These are phyloP conservation scores for Alternaria gansuensis DNA, from an alignment of 2,329 filamentous ascomycete genomes.

Conservation along the genomic window DNA sequence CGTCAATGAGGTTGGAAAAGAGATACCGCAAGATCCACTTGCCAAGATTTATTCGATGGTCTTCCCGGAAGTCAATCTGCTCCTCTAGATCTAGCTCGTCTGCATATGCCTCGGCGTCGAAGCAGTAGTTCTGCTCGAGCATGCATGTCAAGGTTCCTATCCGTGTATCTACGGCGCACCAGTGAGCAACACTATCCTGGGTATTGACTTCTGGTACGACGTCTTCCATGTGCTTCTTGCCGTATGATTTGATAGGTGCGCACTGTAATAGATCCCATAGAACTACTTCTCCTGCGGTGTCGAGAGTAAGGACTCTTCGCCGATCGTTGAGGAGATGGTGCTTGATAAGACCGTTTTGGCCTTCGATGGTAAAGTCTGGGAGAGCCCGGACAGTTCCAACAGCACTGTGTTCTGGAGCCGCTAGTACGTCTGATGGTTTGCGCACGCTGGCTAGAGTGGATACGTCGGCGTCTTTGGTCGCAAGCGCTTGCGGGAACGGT, in stretches of 20 bases:
- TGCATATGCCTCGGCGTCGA: slow-evolving; percentile 96
- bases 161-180: slow-evolving; percentile 94
- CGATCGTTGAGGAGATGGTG: slow-evolving; percentile 91
- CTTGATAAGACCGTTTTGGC: slow-evolving; percentile 94
- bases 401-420: slow-evolving; percentile 50
- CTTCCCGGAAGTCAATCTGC: slow-evolving; percentile 83
- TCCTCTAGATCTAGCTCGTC: slow-evolving; percentile 82
- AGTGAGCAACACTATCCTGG: slow-evolving; percentile 86
- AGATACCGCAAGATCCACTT: slow-evolving; percentile 96
- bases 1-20: slow-evolving; percentile 87
- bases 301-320: slow-evolving; percentile 85
- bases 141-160: slow-evolving; percentile 92
- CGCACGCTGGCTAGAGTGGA: slow-evolving; percentile 62
- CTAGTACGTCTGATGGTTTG: slow-evolving; percentile 66
- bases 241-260: slow-evolving; percentile 87
- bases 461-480: slow-evolving; percentile 64
- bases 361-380: slow-evolving; percentile 75
- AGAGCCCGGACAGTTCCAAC: slow-evolving; percentile 53
- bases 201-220: slow-evolving; percentile 89
- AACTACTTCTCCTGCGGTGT: slow-evolving; percentile 93
- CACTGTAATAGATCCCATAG: slow-evolving; percentile 96
- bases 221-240: slow-evolving; percentile 92
- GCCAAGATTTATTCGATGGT: slow-evolving; percentile 95
- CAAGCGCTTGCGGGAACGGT: slow-evolving; percentile 69
- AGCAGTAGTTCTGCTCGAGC: slow-evolving; percentile 93